Conservation (phyloP, 306 rosid species). For the Luffa acutangula region DNA sequence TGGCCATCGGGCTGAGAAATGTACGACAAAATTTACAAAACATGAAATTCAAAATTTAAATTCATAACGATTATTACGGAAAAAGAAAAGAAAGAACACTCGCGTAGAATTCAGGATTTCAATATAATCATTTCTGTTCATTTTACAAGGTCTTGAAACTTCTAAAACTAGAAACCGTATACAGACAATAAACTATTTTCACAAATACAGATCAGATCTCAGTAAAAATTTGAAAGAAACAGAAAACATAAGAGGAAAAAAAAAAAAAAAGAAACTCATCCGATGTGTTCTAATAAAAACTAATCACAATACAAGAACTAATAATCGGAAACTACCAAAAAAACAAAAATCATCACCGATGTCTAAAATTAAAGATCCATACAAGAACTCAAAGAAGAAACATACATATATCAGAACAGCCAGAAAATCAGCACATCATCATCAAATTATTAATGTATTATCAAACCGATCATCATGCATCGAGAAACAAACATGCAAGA, state of each 20-base stretch:
- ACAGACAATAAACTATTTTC: neutral
- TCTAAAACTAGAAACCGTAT: neutral
- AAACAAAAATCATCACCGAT: neutral
- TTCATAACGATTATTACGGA: neutral
- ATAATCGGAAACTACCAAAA: neutral
- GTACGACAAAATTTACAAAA: neutral
- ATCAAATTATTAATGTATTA: neutral
- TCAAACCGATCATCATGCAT: neutral
- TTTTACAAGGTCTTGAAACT: neutral
- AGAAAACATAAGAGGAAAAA: neutral
- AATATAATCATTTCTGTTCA: neutral
- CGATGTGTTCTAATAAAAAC: neutral
- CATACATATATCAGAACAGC: neutral
- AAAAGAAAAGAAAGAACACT: neutral
- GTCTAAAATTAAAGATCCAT: neutral
- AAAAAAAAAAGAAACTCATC: neutral
- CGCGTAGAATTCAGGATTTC: neutral
- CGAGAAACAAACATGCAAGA: neutral
- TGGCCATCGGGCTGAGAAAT: conserved; percentile 48
- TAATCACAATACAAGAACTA: neutral
- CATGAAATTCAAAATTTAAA: neutral
- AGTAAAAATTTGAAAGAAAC: neutral
- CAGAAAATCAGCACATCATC: neutral
- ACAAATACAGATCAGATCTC: neutral
- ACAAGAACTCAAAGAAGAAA: neutral